These are phyloP conservation scores for Orbilia blumenaviensis DNA, from an alignment of 2,329 filamentous ascomycete species.

Conservation along the genomic window DNA sequence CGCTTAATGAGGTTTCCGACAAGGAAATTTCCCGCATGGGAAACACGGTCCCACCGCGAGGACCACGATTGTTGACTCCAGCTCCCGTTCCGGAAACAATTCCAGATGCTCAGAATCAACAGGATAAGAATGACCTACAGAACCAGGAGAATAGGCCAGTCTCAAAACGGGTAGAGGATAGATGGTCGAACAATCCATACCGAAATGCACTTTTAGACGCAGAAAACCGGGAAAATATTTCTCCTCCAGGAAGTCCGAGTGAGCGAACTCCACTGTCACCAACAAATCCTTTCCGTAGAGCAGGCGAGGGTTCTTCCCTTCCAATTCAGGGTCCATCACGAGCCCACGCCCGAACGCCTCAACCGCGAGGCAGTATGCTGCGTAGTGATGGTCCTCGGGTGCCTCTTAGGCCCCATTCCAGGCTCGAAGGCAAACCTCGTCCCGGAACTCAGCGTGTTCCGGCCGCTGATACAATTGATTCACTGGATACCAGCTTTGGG, in stretches of 20 bases:
- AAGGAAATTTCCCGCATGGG: conserved; percentile 50
- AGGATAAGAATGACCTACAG: conserved; percentile 47
- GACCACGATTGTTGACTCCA: conserved; percentile 20
- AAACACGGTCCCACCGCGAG: conserved; percentile 34
- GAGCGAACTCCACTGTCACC: conserved; percentile 11
- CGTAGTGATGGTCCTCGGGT: conserved; percentile 26
- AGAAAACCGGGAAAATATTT: conserved; percentile 41
- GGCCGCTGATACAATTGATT: conserved; percentile 51
- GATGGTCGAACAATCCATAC: conserved; percentile 52
- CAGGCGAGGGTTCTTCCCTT: neutral
- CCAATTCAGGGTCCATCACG: neutral
- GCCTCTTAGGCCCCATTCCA: conserved; percentile 24
- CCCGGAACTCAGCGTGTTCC: conserved; percentile 9
- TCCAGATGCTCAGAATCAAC: conserved; percentile 32
- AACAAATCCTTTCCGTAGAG: conserved; percentile 44
- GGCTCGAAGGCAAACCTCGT: conserved; percentile 2
- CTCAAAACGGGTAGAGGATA: conserved; percentile 32
- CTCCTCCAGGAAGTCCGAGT: conserved; percentile 33
- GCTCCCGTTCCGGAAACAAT: conserved; percentile 10
- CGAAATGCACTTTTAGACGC: conserved; percentile 37
- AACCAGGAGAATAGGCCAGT: conserved; percentile 47
- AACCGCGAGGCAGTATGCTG: conserved; percentile 22
- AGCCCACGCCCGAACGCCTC: conserved; percentile 4
- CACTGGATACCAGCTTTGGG: conserved; percentile 52
- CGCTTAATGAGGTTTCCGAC: conserved; percentile 47